These are phyloP conservation scores for Thymus mandschuricus DNA, from an alignment of 257 asterid genomes.

Conservation along the genomic window DNA sequence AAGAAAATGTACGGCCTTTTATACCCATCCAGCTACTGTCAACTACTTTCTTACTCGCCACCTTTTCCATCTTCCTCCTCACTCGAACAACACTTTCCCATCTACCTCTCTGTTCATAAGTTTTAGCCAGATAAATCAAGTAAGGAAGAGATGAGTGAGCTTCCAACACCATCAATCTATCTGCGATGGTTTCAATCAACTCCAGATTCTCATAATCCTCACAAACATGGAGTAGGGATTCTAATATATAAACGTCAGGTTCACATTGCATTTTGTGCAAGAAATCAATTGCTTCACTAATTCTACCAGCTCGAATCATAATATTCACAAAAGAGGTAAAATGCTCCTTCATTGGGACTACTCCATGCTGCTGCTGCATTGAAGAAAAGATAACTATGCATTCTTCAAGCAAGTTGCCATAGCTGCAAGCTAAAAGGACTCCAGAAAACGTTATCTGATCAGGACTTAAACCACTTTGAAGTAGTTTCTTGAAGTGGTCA, in stretches of 20 bases:
- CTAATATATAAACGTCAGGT: constrained; percentile 50
- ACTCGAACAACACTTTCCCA: constrained; percentile 82
- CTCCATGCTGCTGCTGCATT: constrained; percentile 55
- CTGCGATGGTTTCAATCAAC: constrained; percentile 51
- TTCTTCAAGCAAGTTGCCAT: constrained; percentile 55
- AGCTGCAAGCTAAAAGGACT: constrained; percentile 60
- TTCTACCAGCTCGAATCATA: constrained; percentile 53
- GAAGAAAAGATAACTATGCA: constrained; percentile 51
- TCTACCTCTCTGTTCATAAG: constrained; percentile 53
- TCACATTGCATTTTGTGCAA: constrained; percentile 42
- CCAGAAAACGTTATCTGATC: constrained; percentile 55
- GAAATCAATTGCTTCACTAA: constrained; percentile 51
- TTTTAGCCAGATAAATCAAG: constrained; percentile 51
- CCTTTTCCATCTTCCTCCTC: constrained; percentile 48
- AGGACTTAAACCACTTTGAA: constrained; percentile 51
- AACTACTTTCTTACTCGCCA: constrained; percentile 29
- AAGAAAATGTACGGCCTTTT: constrained; percentile 35
- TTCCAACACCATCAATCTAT: constrained; percentile 55
- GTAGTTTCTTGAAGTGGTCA: constrained; percentile 45
- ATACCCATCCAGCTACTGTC: constrained; percentile 61
- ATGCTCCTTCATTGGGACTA: constrained; percentile 55
- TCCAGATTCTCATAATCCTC: constrained; percentile 44
- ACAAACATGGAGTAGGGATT: constrained; percentile 54
- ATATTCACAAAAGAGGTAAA: constrained; percentile 46
- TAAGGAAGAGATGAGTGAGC: constrained; percentile 52